A percentile compares a stretch with the other conserved stretches of the same genome.
Conservation (phyloP, 2,329 filamentous ascomycete species). For the Whalleya microplaca region DNA sequence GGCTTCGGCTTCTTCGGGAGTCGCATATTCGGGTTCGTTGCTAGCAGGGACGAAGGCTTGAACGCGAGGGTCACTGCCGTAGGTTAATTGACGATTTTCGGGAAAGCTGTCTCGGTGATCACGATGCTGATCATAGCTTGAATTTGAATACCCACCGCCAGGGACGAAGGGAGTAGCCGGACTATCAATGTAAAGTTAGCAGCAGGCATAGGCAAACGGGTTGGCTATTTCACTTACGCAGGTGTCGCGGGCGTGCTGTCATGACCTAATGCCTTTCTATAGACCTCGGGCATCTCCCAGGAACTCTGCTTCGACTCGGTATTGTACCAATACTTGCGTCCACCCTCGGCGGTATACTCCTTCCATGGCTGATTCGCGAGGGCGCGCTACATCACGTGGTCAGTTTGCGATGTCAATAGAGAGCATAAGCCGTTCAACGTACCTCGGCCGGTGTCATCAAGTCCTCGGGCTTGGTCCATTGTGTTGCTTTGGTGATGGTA, state of each 20-base stretch:
- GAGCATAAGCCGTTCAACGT: conserved; percentile 30
- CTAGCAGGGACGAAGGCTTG: conserved; percentile 65
- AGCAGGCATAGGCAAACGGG: background rate
- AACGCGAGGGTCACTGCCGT: conserved; percentile 58
- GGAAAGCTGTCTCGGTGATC: conserved; percentile 46
- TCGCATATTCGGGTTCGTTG: conserved; percentile 78
- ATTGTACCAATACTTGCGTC: conserved; percentile 95
- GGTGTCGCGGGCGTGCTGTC: conserved; percentile 50
- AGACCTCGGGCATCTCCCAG: conserved; percentile 89
- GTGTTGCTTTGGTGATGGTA: conserved; percentile 78
- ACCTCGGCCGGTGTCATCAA: conserved; percentile 85
- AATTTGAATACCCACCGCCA: conserved; percentile 41
- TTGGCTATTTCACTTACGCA: conserved; percentile 38
- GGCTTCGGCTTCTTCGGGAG: conserved; percentile 84
- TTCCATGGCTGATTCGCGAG: conserved; percentile 87
- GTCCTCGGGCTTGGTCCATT: conserved; percentile 93
- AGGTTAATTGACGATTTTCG: conserved; percentile 62
- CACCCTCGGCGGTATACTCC: conserved; percentile 84
- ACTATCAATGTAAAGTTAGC: conserved; percentile 29
- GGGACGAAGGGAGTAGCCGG: conserved; percentile 49
- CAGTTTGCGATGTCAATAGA: conserved; percentile 22
- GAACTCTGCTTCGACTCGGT: conserved; percentile 88
- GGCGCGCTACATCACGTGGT: conserved; percentile 62
- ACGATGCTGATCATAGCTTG: conserved; percentile 41
- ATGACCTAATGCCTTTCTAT: conserved; percentile 74